These are phyloP conservation scores for Volvariella surrecta DNA, from an alignment of 1,284 basidiomycete genomes.

Conservation along the genomic window DNA sequence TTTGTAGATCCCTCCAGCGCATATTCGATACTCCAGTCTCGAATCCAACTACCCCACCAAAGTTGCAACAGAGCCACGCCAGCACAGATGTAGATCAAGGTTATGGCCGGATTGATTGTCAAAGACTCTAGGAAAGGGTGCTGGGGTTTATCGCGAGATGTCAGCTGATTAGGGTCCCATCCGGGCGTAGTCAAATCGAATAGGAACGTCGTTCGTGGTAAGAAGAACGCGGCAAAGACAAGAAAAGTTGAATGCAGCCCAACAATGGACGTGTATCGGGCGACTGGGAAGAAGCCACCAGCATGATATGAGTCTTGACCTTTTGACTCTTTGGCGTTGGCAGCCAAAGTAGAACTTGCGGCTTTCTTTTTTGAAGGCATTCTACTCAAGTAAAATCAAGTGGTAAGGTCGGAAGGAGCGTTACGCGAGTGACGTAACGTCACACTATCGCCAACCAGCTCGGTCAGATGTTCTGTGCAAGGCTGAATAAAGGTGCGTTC, in stretches of 20 bases:
- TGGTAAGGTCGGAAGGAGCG: too few relatives aligned
- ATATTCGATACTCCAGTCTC: conserved; percentile 40
- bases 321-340: too few relatives aligned
- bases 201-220: conserved; percentile 51
- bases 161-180: conserved; percentile 23
- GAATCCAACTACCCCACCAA: conserved; percentile 71
- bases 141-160: conserved; percentile 54
- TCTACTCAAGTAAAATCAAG: too few relatives aligned
- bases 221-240: conserved; percentile 53
- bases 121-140: conserved; percentile 57
- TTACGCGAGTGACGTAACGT: too few relatives aligned
- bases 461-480: too few relatives aligned
- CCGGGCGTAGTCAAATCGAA: conserved; percentile 24
- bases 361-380: too few relatives aligned
- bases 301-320: too few relatives aligned
- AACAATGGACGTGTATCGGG: conserved; percentile 64
- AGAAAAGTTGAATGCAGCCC: conserved; percentile 65
- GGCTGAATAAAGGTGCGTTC: too few relatives aligned
- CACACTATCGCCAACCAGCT: too few relatives aligned
- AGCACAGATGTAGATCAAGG: conserved; percentile 50
- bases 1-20: conserved; percentile 18
- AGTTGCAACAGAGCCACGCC: conserved; percentile 52
- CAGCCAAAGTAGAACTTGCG: too few relatives aligned
- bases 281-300: conserved; percentile 22
- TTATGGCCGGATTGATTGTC: conserved; percentile 54